phyloP scores from a whole-genome alignment of 768 basidiomycete genomes.

The Fistulinella prunicolor region DNA sequence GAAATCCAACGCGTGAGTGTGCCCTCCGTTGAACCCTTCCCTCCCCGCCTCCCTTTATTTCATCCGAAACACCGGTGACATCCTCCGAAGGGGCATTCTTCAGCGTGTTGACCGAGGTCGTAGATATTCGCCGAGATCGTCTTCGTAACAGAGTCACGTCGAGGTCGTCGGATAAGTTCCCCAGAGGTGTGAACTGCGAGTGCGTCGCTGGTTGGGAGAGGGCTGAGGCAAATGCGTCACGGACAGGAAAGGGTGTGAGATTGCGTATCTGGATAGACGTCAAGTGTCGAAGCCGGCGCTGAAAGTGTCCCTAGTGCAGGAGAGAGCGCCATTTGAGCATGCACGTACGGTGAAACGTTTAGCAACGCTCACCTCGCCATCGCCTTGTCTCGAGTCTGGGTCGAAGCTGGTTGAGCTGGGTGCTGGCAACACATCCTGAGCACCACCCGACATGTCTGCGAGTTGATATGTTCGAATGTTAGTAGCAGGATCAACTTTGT shows the following conservation, averaged over 20 bases:
- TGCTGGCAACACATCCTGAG: conserved; percentile 15
- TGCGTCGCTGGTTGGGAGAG: conserved; percentile 64
- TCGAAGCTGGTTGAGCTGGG: conserved; percentile 16
- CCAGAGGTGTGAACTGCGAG: conserved; percentile 54
- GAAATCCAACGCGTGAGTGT: conserved; percentile 45
- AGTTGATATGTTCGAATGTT: neutral
- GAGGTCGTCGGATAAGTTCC: conserved; percentile 67
- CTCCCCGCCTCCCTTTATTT: conserved; percentile 27
- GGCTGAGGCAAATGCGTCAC: conserved; percentile 71
- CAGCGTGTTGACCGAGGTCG: conserved; percentile 50
- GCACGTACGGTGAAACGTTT: neutral
- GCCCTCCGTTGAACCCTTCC: conserved; percentile 42
- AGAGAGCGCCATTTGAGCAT: neutral
- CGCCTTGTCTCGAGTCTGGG: conserved; percentile 8
- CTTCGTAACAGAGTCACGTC: conserved; percentile 58
- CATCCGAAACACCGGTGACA: conserved; percentile 26
- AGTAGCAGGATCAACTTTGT: neutral
- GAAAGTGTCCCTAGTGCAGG: conserved; percentile 22
- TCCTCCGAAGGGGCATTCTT: conserved; percentile 48
- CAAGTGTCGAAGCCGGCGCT: conserved; percentile 75
- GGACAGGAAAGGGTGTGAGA: conserved; percentile 78
- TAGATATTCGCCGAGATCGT: conserved; percentile 59
- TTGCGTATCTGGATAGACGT: conserved; percentile 73
- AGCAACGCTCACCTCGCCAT: conserved; percentile 14
- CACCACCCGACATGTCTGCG: conserved; percentile 22